Base-by-base conservation (phyloP, 495 filamentous ascomycete genomes). In the Talaromyces borbonicus region DNA sequence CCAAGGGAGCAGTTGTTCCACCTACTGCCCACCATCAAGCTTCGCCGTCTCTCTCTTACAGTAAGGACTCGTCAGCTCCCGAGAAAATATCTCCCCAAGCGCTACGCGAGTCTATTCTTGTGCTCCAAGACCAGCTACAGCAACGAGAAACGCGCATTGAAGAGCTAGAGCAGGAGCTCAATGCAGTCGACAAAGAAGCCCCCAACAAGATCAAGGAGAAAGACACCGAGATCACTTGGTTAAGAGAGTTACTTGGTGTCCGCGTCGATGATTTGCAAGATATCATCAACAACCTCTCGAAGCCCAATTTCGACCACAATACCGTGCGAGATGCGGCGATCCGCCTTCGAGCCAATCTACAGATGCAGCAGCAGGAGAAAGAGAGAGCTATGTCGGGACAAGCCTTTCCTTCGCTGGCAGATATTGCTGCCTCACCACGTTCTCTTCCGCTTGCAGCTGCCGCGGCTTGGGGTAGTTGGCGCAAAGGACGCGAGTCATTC, bases 311-410 rank as follows among this genome's bases (percentile, higher is more conserved):
- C 58, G 80, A 96, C 65, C 72, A 75, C 26, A 75, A 84, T 49
- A 73, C 75, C 12, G 82, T 95, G 46, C 83, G 82, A 49, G 89
- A 97, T 59, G 86, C 88, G 8, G 87, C 89, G 25, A 95, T 96
- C 52, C 81, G 92, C 6, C 77, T 98, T 47, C 88, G 86, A 56
- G 85, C 93, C 15, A 96, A 92, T 54, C 73, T 98, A 14, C 85
- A 97, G 60, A 98, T 98, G 92, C 89, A 97, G 56, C 85, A 86
- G 60, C 87, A 95, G 56, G 92, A 94, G 59, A 84, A 83, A 15
- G 93, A 97, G 56, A 71, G 84, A 45, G 75, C 83, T 4, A 52
- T 68, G 37, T 56, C 62, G 68, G 70, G 71, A 11, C 66, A 72
- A 31, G 47, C 57, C 12, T 72, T 76, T 42, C 67, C 75, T 18